Conservation (phyloP, 495 filamentous ascomycete genomes). For the Baudoinia panamericana region DNA sequence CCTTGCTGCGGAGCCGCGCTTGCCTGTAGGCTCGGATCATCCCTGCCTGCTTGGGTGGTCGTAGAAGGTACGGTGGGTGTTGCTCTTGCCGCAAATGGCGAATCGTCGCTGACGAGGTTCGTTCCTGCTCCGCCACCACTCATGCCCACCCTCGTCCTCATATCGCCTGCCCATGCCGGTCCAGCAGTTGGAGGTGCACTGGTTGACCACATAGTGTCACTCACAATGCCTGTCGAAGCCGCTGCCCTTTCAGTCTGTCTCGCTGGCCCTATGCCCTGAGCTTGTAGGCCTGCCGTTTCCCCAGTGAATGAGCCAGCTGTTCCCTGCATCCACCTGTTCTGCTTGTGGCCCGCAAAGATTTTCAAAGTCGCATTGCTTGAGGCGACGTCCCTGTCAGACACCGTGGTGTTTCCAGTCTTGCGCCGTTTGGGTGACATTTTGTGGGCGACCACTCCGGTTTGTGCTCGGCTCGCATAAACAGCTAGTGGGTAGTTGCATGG, state of each 20-base stretch:
- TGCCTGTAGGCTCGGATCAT: background rate
- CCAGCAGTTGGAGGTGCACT: no score
- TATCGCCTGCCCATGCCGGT: no score
- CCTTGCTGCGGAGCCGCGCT: constrained; percentile 1
- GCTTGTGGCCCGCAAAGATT: background rate
- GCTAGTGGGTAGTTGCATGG: no score
- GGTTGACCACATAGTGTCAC: no score
- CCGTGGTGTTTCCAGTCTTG: background rate
- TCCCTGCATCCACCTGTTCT: constrained; percentile 9
- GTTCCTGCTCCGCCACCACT: no score
- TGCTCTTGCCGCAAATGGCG: background rate
- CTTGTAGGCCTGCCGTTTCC: background rate
- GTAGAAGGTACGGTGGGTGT: background rate
- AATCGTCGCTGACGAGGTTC: no score
- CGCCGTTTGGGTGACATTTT: constrained; percentile 12
- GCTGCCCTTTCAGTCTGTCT: background rate
- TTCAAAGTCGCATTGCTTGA: constrained; percentile 7
- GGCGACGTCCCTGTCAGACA: background rate
- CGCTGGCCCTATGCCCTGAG: background rate
- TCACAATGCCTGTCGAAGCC: background rate
- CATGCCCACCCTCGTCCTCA: background rate
- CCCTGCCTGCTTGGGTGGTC: constrained; percentile 1
- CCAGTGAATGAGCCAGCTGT: no score
- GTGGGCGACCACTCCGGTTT: no score
- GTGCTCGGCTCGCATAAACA: no score